Evolutionary conservation across 1,284 basidiomycete genomes (phyloP).

Genomic region (Papiliotrema nemorosa): DNA sequence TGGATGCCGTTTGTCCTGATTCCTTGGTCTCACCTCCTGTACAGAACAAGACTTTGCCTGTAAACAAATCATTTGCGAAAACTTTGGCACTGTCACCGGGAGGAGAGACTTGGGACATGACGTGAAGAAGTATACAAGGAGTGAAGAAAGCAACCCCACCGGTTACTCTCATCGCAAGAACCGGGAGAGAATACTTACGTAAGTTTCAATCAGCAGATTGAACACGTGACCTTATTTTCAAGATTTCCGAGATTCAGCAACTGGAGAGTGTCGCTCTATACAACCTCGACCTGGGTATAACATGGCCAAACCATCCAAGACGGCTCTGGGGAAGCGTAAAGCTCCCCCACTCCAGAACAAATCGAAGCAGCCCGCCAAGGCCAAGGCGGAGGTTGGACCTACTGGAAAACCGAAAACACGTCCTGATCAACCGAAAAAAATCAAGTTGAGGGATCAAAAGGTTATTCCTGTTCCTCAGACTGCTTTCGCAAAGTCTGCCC

Average conservation of each 20-base stretch:
- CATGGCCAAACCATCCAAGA: slow-evolving; percentile 37
- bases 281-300: no score
- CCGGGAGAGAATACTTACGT: no score
- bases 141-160: no score
- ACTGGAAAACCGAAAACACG: slow-evolving; percentile 43
- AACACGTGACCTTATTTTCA: no score
- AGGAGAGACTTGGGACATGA: background rate
- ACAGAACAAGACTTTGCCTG: slow-evolving; percentile 89
- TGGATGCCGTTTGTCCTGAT: background rate
- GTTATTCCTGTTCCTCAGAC: slow-evolving; percentile 43
- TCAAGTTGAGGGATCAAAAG: slow-evolving; percentile 49
- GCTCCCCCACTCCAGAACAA: slow-evolving; percentile 12
- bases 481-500: slow-evolving; percentile 36
- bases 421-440: slow-evolving; percentile 47
- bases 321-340: slow-evolving; percentile 41
- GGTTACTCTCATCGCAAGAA: background rate
- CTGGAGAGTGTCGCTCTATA: no score
- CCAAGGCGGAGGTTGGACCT: slow-evolving; percentile 15
- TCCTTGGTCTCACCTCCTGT: slow-evolving; percentile 62
- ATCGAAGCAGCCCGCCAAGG: background rate
- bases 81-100: background rate
- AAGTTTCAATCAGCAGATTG: no score
- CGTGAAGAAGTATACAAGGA: background rate
- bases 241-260: no score
- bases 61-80: slow-evolving; percentile 78